Evolutionary conservation across 257 asterid genomes (phyloP).

Genomic region (Solanum pinnatisectum): DNA sequence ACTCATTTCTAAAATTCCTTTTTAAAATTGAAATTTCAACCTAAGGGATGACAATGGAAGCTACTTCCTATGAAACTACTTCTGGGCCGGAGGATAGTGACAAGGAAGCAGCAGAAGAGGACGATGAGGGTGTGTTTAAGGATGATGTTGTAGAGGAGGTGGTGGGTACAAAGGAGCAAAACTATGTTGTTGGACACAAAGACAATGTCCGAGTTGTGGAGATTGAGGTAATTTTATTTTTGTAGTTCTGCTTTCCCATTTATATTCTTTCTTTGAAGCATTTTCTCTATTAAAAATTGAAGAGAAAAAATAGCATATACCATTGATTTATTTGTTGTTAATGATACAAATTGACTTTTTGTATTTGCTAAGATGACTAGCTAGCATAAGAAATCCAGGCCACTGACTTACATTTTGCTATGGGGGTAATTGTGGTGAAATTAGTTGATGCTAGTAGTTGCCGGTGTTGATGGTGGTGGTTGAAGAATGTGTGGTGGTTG

Average conservation of each 20-base stretch:
- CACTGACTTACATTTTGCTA: background rate
- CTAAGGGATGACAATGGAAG: background rate
- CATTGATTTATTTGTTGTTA: background rate
- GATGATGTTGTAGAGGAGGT: background rate
- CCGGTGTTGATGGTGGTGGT: background rate
- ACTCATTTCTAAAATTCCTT: background rate
- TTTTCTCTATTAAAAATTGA: background rate
- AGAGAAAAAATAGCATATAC: background rate
- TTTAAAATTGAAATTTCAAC: background rate
- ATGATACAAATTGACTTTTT: background rate
- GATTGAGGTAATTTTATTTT: background rate
- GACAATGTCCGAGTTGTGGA: background rate
- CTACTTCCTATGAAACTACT: background rate
- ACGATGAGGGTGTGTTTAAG: background rate
- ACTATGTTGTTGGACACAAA: background rate
- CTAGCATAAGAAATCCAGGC: background rate
- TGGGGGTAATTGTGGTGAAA: background rate
- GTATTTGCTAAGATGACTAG: background rate
- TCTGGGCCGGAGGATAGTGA: background rate
- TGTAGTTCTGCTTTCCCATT: background rate
- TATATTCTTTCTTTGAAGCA: background rate
- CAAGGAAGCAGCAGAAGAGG: background rate
- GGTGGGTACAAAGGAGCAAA: background rate
- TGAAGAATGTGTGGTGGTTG: background rate
- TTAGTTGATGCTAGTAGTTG: background rate